A percentile compares a stretch with the other conserved stretches of the same genome.
Conservation (phyloP, 1,284 basidiomycete species). For the Salmacisia buchloeana region DNA sequence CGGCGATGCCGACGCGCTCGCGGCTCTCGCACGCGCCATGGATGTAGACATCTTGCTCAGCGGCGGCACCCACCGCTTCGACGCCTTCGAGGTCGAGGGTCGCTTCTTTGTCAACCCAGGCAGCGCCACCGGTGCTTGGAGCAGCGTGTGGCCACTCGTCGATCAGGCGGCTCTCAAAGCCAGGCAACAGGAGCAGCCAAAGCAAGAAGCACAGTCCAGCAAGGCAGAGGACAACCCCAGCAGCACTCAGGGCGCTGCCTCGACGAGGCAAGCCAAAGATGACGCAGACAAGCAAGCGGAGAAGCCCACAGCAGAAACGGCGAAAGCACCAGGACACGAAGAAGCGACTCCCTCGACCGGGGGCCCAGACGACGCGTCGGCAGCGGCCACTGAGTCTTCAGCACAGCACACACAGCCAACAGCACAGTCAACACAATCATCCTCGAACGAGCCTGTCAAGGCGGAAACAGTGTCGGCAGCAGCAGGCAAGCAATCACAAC, state of each 20-base stretch:
- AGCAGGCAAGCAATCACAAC: background rate
- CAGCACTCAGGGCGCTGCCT: background rate
- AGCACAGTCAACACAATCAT: background rate
- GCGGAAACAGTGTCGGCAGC: too few species aligned
- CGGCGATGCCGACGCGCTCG: constrained; percentile 82
- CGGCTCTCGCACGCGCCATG: constrained; percentile 79
- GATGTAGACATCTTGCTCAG: constrained; percentile 92
- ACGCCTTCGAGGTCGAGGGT: constrained; percentile 82
- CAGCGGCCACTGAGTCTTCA: too few species aligned
- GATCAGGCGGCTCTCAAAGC: background rate
- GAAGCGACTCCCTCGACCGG: too few species aligned
- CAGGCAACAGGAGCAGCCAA: constrained; percentile 6
- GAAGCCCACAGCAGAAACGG: too few species aligned
- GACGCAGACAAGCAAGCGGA: too few species aligned
- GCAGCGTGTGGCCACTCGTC: constrained; percentile 54
- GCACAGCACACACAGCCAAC: too few species aligned
- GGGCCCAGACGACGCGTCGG: too few species aligned
- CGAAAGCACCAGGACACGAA: too few species aligned
- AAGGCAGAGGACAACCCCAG: background rate
- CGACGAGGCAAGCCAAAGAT: background rate
- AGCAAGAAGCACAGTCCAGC: background rate
- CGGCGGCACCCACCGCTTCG: constrained; percentile 93
- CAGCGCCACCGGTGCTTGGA: constrained; percentile 88
- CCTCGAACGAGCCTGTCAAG: background rate
- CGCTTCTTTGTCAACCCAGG: constrained; percentile 96